Percentiles rank a stretch among this genome's conserved stretches.
These are phyloP conservation scores for Trypanosoma melophagium DNA, from an alignment of 208 protist genomes.

Conservation along the genomic window DNA sequence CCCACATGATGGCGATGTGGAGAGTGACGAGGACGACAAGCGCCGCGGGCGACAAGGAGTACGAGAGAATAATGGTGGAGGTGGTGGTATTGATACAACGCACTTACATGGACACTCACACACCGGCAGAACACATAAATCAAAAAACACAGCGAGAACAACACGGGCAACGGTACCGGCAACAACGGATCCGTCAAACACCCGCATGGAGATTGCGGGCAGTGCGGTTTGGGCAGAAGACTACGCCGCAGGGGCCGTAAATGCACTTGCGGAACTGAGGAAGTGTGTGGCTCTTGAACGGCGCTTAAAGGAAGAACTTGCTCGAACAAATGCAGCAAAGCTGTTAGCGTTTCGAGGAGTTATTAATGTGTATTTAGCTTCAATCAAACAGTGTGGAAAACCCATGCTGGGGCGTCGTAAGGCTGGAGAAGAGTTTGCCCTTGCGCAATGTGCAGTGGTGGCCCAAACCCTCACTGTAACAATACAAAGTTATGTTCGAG, in stretches of 20 bases:
- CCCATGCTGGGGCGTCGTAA: conserved; percentile 25
- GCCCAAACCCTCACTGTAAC: conserved; percentile 64
- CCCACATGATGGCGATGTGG: conserved; percentile 14
- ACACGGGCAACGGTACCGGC: not conserved
- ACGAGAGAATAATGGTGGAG: not conserved
- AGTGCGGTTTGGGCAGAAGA: conserved; percentile 62
- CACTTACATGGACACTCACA: too few relatives aligned
- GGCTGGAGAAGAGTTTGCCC: conserved; percentile 38
- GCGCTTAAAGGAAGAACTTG: conserved; percentile 58
- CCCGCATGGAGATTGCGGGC: conserved; percentile 71
- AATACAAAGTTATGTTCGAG: conserved; percentile 70
- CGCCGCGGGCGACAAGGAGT: conserved; percentile 13
- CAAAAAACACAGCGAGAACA: not conserved
- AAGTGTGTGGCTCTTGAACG: conserved; percentile 62
- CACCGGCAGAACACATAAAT: too few relatives aligned
- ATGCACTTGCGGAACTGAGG: conserved; percentile 51
- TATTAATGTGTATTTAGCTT: conserved; percentile 56
- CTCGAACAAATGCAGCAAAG: conserved; percentile 49
- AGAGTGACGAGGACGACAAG: conserved; percentile 29
- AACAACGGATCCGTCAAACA: not conserved
- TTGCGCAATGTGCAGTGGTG: conserved; percentile 77
- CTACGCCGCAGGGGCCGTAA: conserved; percentile 34
- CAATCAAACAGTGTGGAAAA: conserved; percentile 28
- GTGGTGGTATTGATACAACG: not conserved
- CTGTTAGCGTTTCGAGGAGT: conserved; percentile 66